Conservation (phyloP, 768 basidiomycete genomes). For the Tricholoma sp. region DNA sequence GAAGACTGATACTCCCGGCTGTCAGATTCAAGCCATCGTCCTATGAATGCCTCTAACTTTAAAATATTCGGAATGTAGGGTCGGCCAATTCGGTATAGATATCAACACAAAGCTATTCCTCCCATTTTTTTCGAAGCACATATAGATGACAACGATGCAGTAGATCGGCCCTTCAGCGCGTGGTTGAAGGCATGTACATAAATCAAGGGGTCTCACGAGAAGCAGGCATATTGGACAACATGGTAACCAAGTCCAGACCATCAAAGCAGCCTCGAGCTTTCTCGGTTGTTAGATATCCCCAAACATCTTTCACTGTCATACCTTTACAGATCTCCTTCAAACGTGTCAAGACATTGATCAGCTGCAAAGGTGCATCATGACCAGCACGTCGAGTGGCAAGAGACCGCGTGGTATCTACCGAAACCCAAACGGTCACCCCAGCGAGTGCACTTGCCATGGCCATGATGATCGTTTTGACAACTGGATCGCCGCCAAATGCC, state of each 20-base stretch:
- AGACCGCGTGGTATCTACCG: conserved; percentile 17
- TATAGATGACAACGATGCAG: not conserved
- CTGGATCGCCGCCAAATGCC: conserved; percentile 29
- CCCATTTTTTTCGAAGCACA: too few species aligned
- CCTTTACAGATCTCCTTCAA: not conserved
- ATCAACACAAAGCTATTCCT: too few species aligned
- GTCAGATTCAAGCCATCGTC: too few species aligned
- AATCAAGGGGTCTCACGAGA: not conserved
- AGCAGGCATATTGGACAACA: not conserved
- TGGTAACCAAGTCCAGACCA: conserved; percentile 1
- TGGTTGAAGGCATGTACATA: not conserved
- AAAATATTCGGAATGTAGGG: too few species aligned
- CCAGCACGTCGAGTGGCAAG: not conserved
- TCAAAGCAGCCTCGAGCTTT: conserved; percentile 2
- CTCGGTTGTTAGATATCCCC: conserved; percentile 2
- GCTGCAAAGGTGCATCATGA: not conserved
- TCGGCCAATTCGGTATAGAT: too few species aligned
- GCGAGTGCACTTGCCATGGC: conserved; percentile 23
- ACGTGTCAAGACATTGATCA: conserved; percentile 1
- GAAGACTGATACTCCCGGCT: too few species aligned
- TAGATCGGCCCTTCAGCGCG: too few species aligned
- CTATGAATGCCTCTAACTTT: too few species aligned
- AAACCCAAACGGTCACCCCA: conserved; percentile 19
- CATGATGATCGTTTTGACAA: conserved; percentile 27
- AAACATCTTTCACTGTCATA: conserved; percentile 7